Percentiles rank a stretch among this genome's conserved stretches.
These are phyloP conservation scores for Dothidotthia symphoricarpi DNA, from an alignment of 2,329 filamentous ascomycete genomes.

Conservation along the genomic window DNA sequence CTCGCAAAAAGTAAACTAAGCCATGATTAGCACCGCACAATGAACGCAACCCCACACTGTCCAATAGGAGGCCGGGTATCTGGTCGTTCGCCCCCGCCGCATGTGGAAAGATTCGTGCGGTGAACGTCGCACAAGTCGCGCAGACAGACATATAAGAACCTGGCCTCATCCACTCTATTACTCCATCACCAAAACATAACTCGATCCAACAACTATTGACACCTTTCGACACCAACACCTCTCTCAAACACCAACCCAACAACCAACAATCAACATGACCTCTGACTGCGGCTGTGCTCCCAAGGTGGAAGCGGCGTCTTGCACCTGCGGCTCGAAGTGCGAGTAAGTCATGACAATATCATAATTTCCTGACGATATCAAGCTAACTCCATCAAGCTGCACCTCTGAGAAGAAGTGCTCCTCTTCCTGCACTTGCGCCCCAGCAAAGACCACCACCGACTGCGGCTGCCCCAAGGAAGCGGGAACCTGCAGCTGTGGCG, in stretches of 20 bases:
- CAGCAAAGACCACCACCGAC: slow-evolving; percentile 8
- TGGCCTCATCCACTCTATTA: background rate
- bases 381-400: background rate
- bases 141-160: slow-evolving; percentile 14
- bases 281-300: slow-evolving; percentile 29
- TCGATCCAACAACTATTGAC: background rate
- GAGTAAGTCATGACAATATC: slow-evolving; percentile 10
- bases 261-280: slow-evolving; percentile 11
- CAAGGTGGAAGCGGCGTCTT: slow-evolving; percentile 7
- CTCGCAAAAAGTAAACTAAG: background rate
- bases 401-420: slow-evolving; percentile 1
- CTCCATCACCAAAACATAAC: slow-evolving; percentile 4
- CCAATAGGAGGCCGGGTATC: too few relatives aligned
- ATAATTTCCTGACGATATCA: slow-evolving; percentile 22
- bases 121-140: slow-evolving; percentile 20
- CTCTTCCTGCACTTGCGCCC: slow-evolving; percentile 5
- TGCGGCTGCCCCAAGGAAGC: slow-evolving; percentile 8
- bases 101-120: background rate
- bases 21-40: background rate
- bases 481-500: slow-evolving; percentile 1
- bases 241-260: background rate
- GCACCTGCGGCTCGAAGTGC: slow-evolving; percentile 27
- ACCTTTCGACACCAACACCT: background rate
- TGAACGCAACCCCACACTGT: too few relatives aligned
- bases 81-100: too few relatives aligned